Base-by-base conservation (phyloP, 2,329 filamentous ascomycete species). In the Trichoderma hamatum region DNA sequence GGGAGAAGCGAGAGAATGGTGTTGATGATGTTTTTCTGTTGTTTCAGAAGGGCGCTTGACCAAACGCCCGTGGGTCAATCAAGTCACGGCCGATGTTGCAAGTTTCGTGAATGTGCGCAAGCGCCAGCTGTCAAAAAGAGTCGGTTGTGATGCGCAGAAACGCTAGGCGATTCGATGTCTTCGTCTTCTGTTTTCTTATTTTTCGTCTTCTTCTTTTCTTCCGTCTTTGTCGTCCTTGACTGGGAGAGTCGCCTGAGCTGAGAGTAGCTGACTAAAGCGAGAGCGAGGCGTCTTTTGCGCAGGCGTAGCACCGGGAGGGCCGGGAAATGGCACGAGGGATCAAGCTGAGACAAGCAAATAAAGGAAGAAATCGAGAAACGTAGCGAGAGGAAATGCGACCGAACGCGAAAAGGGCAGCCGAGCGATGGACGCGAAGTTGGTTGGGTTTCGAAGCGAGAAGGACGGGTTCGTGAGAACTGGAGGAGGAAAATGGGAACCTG, bases 341-440 rank as follows among this genome's bases (percentile, higher is more conserved):
- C 28, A 24, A 10, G 19, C 4, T 14, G 46, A 36, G 62, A 56
- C 39, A 10, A 19, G 62, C 34, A n/a, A 28, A 49, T n/a, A 11
- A 11, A 34, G 7, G n/a, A 46, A 61, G 39, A 43, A 43, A 34
- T 30, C 34, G 46, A 68, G 16, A 62, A 24, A 55, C 39, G 58
- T 43, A 61, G 66, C 66, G 58, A 68, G 56, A 61, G 66, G 49
- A 68, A 61, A 46, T 49, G 34, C 60, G 39, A 43, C 32, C 34
- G 49, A 55, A 13, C 55, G 66, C 55, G 51, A 39, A 28, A 24
- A 10, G 28, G 30, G 30, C 30, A 30, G 30, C 46, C 61, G 36
- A 49, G 56, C 66, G 66, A 68, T 61, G 66, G 66, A 55, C 58
- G 66, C 56, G 66, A 43, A 43, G 66, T 62, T 68, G 66, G 66